phyloP scores from a whole-genome alignment of 192 early-diverging fungal species.

The Linnemannia zychae region DNA sequence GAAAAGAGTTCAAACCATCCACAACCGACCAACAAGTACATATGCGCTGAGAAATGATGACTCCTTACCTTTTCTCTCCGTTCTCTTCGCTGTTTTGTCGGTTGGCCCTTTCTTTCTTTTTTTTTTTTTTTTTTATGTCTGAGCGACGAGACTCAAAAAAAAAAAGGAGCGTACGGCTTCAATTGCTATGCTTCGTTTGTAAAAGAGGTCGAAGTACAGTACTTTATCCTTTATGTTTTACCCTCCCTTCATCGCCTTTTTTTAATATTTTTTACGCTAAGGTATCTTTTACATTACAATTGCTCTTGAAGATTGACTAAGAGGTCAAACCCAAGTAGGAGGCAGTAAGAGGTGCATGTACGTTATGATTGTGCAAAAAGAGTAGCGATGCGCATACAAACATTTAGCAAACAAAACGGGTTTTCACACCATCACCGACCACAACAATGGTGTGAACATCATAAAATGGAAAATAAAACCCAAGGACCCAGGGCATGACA shows the following conservation, averaged over 20 bases:
- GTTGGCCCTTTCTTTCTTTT: not conserved
- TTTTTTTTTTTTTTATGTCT: not conserved
- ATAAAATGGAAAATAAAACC: not conserved
- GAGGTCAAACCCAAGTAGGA: not conserved
- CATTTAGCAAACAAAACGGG: not conserved
- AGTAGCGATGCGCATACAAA: too few species aligned
- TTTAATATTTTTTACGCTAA: not conserved
- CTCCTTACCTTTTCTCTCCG: not conserved
- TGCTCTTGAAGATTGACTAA: not conserved
- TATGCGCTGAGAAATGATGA: not conserved
- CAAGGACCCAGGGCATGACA: not conserved
- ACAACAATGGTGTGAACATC: not conserved
- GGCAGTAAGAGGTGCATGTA: not conserved
- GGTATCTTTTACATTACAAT: not conserved
- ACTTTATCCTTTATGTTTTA: not conserved
- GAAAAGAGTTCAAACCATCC: not conserved
- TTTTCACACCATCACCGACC: not conserved
- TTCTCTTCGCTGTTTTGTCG: not conserved
- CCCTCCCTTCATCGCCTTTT: too few species aligned
- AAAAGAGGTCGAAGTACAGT: not conserved
- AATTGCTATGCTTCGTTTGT: not conserved
- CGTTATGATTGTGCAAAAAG: not conserved
- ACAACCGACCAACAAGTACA: too few species aligned
- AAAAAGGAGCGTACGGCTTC: not conserved
- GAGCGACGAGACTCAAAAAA: not conserved